These are phyloP conservation scores for Auricularia sp. DNA, from an alignment of 768 basidiomycete genomes.

Conservation along the genomic window DNA sequence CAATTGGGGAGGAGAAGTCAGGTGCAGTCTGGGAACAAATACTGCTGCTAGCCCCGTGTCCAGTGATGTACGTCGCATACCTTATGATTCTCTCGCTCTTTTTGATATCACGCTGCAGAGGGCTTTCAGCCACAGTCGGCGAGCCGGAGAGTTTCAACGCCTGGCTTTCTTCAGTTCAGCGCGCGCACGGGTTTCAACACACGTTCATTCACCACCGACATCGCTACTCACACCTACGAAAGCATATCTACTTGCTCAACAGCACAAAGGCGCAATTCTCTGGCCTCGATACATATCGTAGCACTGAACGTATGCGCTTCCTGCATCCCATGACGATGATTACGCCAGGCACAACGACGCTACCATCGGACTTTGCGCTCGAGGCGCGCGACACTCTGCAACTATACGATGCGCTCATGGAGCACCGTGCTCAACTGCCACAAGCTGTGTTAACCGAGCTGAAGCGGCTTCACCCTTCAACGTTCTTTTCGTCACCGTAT, in stretches of 20 bases:
- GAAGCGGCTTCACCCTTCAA: slow-evolving; percentile 29
- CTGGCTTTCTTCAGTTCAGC: slow-evolving; percentile 57
- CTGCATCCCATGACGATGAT: slow-evolving; percentile 56
- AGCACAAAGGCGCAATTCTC: slow-evolving; percentile 23
- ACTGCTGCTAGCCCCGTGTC: slow-evolving; percentile 59
- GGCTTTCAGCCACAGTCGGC: slow-evolving; percentile 64
- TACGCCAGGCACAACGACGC: slow-evolving; percentile 36
- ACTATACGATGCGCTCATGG: slow-evolving; percentile 38
- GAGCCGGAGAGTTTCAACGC: slow-evolving; percentile 51
- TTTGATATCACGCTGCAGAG: slow-evolving; percentile 28
- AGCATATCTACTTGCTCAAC: slow-evolving; percentile 44
- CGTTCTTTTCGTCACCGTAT: slow-evolving; percentile 32
- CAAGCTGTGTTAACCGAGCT: not conserved
- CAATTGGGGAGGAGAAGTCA: slow-evolving; percentile 59
- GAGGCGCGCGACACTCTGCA: slow-evolving; percentile 49
- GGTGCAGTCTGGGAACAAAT: slow-evolving; percentile 70
- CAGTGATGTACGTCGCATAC: slow-evolving; percentile 46
- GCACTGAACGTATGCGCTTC: slow-evolving; percentile 37
- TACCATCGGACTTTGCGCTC: slow-evolving; percentile 55
- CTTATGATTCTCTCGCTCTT: not conserved
- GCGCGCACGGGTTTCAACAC: slow-evolving; percentile 47
- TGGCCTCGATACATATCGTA: slow-evolving; percentile 28
- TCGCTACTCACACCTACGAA: slow-evolving; percentile 66
- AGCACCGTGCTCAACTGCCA: slow-evolving; percentile 8
- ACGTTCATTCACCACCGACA: slow-evolving; percentile 53